Conservation (phyloP, 2,329 filamentous ascomycete species). For the Ascochyta viciae-villosae region DNA sequence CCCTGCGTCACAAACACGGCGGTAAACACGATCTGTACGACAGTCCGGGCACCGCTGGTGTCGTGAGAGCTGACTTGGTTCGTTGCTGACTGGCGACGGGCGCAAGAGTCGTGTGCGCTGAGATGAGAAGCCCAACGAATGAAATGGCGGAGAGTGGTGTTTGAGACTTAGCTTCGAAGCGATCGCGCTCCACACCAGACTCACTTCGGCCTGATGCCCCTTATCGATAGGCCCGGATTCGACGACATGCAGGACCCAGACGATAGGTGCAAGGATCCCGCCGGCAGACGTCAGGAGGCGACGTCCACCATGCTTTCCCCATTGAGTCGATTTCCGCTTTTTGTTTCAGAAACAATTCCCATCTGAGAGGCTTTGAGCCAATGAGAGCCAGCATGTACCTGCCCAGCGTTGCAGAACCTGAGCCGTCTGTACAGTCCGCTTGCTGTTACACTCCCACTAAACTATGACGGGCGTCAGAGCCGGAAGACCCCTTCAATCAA, state of each 20-base stretch:
- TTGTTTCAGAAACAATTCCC: conserved; percentile 43
- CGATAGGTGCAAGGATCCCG: conserved; percentile 12
- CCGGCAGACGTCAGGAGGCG: conserved; percentile 27
- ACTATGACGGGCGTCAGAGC: conserved; percentile 30
- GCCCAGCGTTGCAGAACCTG: conserved; percentile 26
- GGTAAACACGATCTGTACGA: conserved; percentile 25
- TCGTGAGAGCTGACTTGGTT: conserved; percentile 23
- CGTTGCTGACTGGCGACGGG: conserved; percentile 19
- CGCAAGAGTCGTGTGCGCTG: conserved; percentile 23
- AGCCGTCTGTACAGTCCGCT: conserved; percentile 17
- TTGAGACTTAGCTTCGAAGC: conserved; percentile 31
- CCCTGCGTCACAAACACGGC: conserved; percentile 26
- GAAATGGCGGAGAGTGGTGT: conserved; percentile 22
- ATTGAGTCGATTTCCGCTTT: conserved; percentile 27
- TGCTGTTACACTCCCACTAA: conserved; percentile 37
- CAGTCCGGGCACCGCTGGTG: conserved; percentile 6
- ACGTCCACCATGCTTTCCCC: conserved; percentile 23
- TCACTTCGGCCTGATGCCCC: conserved; percentile 13
- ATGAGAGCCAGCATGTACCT: conserved; percentile 36
- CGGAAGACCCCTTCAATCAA: conserved; percentile 26
- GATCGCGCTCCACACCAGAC: conserved; percentile 30
- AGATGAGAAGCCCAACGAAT: conserved; percentile 26
- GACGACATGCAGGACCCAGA: conserved; percentile 22
- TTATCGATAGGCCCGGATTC: conserved; percentile 37
- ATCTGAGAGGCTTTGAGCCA: conserved; percentile 29